These are phyloP conservation scores for Lipomyces lipofer DNA, from an alignment of 805 yeast species.

Conservation along the genomic window DNA sequence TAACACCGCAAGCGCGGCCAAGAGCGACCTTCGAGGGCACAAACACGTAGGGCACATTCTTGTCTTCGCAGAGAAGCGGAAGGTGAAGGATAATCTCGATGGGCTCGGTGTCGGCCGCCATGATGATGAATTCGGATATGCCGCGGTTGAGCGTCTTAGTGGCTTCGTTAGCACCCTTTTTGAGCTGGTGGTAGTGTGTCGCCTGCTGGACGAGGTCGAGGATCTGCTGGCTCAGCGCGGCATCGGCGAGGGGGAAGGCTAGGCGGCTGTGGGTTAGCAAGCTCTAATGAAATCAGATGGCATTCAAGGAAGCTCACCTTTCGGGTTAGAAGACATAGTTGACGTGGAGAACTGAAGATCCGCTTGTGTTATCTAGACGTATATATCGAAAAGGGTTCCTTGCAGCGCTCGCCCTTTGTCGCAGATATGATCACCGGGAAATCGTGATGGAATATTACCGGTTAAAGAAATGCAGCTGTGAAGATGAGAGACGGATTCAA, in stretches of 20 bases:
- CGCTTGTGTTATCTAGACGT: not conserved
- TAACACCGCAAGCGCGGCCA: slow-evolving; percentile 99
- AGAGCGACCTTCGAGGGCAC: slow-evolving; percentile 98
- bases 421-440: not conserved
- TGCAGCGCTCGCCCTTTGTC: slow-evolving; percentile 41
- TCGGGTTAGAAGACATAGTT: slow-evolving; percentile 96
- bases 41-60: slow-evolving; percentile 98
- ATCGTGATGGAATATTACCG: not conserved
- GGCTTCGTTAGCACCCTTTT: slow-evolving; percentile 96
- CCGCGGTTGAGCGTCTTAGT: slow-evolving; percentile 33
- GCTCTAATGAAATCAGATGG: not conserved
- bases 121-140: slow-evolving; percentile 38
- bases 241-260: slow-evolving; percentile 98
- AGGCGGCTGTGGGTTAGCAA: not conserved
- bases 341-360: not conserved
- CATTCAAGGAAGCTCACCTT: slow-evolving; percentile 43
- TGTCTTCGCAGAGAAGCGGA: slow-evolving; percentile 98
- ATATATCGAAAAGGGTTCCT: slow-evolving; percentile 38
- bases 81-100: slow-evolving; percentile 96
- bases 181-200: slow-evolving; percentile 94
- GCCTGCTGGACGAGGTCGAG: slow-evolving; percentile 98
- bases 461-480: slow-evolving; percentile 1
- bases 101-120: slow-evolving; percentile 99
- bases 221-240: slow-evolving; percentile 92
- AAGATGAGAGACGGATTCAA: not conserved